A percentile compares a stretch with the other conserved stretches of the same genome.
These are phyloP conservation scores for Lactifluus subvellereus DNA, from an alignment of 768 basidiomycete genomes.

Conservation along the genomic window DNA sequence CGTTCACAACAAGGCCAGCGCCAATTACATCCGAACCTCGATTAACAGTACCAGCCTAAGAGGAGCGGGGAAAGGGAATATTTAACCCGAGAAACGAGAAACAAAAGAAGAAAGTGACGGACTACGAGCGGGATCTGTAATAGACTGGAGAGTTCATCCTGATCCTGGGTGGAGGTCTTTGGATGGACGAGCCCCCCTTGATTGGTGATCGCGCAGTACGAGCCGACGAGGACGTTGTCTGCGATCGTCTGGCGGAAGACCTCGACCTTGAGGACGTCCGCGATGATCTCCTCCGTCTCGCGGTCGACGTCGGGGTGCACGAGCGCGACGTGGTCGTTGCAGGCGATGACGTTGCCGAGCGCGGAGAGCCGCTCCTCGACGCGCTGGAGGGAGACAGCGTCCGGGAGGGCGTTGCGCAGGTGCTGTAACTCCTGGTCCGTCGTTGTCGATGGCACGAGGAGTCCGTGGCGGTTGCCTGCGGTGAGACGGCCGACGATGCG, in stretches of 20 bases:
- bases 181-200: conserved; percentile 98
- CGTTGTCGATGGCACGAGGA: conserved; percentile 92
- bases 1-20: conserved; percentile 96
- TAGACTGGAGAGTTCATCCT: conserved; percentile 92
- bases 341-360: conserved; percentile 96
- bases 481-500: conserved; percentile 91
- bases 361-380: conserved; percentile 97
- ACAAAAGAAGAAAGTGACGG: conserved; percentile 31
- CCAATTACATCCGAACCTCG: conserved; percentile 98
- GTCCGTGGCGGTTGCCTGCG: conserved; percentile 96
- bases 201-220: conserved; percentile 92
- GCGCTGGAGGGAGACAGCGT: conserved; percentile 88
- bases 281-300: conserved; percentile 99
- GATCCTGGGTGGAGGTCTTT: conserved; percentile 93
- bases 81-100: neutral
- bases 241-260: conserved; percentile 98
- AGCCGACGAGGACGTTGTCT: conserved; percentile 93
- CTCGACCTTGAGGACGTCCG: conserved; percentile 97
- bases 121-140: conserved; percentile 94
- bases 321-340: conserved; percentile 98
- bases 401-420: conserved; percentile 90
- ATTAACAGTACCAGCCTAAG: conserved; percentile 94
- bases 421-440: conserved; percentile 99
- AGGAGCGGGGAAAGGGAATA: conserved; percentile 10
- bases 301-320: conserved; percentile 98